These are phyloP conservation scores for Suillus subaureus DNA, from an alignment of 768 basidiomycete genomes.

Conservation along the genomic window DNA sequence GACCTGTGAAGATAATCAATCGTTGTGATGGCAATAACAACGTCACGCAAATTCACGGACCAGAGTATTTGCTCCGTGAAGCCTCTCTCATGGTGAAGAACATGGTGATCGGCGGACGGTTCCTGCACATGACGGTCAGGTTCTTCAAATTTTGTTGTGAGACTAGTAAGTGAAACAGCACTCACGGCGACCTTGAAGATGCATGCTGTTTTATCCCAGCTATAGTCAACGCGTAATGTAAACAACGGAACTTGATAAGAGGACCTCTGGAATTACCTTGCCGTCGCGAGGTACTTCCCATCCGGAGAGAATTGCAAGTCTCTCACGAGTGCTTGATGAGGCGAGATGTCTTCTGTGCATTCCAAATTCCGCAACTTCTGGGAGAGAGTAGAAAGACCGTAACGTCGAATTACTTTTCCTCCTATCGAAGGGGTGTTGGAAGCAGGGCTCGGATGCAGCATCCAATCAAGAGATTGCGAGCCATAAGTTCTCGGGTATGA, in stretches of 20 bases:
- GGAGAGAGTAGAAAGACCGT: neutral
- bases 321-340: constrained; percentile 56
- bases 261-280: constrained; percentile 36
- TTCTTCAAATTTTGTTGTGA: neutral
- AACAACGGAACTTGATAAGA: constrained; percentile 7
- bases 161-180: constrained; percentile 10
- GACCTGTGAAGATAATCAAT: constrained; percentile 37
- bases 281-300: constrained; percentile 54
- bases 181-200: constrained; percentile 52
- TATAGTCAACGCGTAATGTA: constrained; percentile 19
- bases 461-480: neutral
- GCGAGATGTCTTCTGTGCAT: constrained; percentile 43
- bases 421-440: neutral
- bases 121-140: constrained; percentile 35
- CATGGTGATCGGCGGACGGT: constrained; percentile 44
- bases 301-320: constrained; percentile 60
- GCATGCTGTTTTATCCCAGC: constrained; percentile 53
- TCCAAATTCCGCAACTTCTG: constrained; percentile 42
- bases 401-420: neutral
- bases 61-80: constrained; percentile 60
- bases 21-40: neutral
- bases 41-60: constrained; percentile 23
- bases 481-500: neutral
- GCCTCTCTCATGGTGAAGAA: constrained; percentile 51
- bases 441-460: neutral